Conservation (phyloP, 2,329 filamentous ascomycete species). For the Lojkania enalia region DNA sequence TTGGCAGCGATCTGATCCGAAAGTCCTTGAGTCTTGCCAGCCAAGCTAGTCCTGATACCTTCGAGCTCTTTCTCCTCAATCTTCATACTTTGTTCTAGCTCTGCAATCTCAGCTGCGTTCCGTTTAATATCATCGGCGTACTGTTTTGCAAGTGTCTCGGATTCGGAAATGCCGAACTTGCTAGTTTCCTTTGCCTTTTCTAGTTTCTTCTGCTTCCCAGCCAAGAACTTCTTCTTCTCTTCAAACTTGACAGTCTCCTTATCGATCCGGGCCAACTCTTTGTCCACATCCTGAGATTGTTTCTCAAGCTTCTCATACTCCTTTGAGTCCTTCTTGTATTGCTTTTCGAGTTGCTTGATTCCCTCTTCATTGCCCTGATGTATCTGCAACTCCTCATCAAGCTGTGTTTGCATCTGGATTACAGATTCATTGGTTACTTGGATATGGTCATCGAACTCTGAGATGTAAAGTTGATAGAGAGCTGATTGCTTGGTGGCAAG, state of each 20-base stretch:
- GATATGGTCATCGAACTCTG: conserved; percentile 87
- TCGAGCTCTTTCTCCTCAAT: conserved; percentile 80
- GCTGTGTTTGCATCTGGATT: conserved; percentile 82
- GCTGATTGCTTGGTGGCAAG: conserved; percentile 85
- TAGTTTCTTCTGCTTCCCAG: conserved; percentile 89
- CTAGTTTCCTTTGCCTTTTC: conserved; percentile 83
- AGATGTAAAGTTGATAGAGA: conserved; percentile 88
- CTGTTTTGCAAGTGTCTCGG: conserved; percentile 75
- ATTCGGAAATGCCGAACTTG: conserved; percentile 73
- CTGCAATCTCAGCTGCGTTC: conserved; percentile 71
- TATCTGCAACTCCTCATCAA: conserved; percentile 86
- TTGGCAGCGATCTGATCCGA: conserved; percentile 91
- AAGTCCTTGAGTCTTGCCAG: conserved; percentile 93
- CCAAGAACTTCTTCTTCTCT: conserved; percentile 93
- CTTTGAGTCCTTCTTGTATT: conserved; percentile 79
- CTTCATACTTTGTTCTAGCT: conserved; percentile 75
- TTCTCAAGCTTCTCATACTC: conserved; percentile 84
- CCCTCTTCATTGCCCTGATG: conserved; percentile 86
- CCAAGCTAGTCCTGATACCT: conserved; percentile 81
- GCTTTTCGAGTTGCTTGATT: conserved; percentile 86
- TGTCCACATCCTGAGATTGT: conserved; percentile 74
- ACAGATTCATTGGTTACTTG: conserved; percentile 88
- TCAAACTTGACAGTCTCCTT: conserved; percentile 97
- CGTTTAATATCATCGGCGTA: conserved; percentile 77
- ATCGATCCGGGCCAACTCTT: conserved; percentile 90